phyloP scores from a whole-genome alignment of 345 rosid species.

The Eutrema heterophyllum region DNA sequence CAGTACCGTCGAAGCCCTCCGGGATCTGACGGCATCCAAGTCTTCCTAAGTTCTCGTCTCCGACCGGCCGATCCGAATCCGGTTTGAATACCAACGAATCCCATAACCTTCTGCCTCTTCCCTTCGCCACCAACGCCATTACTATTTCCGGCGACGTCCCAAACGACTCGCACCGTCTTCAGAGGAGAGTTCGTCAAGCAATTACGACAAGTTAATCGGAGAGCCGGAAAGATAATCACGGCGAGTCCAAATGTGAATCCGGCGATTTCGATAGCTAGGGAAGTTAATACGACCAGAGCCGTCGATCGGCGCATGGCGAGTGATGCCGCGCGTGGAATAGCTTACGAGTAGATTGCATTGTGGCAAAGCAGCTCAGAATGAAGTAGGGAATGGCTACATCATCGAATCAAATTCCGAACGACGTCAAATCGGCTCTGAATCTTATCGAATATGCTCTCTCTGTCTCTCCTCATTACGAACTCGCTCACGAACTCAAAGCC shows the following conservation, averaged over 20 bases:
- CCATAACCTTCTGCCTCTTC: slow-evolving; percentile 74
- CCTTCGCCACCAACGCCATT: slow-evolving; percentile 9
- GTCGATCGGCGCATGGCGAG: slow-evolving; percentile 46
- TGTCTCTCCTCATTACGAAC: slow-evolving; percentile 49
- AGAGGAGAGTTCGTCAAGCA: slow-evolving; percentile 38
- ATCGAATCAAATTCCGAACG: slow-evolving; percentile 54
- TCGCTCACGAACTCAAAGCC: slow-evolving; percentile 43
- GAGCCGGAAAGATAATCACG: slow-evolving; percentile 33
- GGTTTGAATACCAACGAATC: slow-evolving; percentile 86
- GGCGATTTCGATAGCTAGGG: slow-evolving; percentile 51
- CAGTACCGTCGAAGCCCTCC: slow-evolving; percentile 69
- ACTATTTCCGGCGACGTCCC: slow-evolving; percentile 39
- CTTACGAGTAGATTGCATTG: slow-evolving; percentile 73
- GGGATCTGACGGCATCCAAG: slow-evolving; percentile 90
- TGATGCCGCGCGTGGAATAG: slow-evolving; percentile 43
- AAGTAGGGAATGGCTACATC: no score
- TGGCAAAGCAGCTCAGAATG: slow-evolving; percentile 6
- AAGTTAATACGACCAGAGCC: slow-evolving; percentile 35
- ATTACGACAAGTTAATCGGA: slow-evolving; percentile 18
- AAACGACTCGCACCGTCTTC: slow-evolving; percentile 56
- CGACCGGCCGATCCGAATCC: slow-evolving; percentile 65
- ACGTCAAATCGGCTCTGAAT: slow-evolving; percentile 51
- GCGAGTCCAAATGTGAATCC: slow-evolving; percentile 63
- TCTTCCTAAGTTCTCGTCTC: slow-evolving; percentile 66
- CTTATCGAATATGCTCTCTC: slow-evolving; percentile 77